phyloP scores from a whole-genome alignment of 345 rosid genomes.

The Citrus glauca region DNA sequence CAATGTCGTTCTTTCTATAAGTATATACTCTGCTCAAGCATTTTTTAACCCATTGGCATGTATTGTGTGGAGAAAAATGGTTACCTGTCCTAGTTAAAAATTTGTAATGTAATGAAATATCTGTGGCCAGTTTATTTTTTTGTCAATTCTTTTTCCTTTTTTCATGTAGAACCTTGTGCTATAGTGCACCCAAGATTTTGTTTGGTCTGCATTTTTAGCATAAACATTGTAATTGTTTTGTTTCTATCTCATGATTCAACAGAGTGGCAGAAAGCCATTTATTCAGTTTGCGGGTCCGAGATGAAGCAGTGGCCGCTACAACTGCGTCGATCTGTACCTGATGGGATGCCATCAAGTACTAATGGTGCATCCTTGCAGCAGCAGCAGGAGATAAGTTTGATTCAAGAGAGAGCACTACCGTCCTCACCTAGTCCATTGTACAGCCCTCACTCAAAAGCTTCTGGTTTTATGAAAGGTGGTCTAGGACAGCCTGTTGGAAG shows the following conservation, averaged over 20 bases:
- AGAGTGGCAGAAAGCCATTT: conserved; percentile 99
- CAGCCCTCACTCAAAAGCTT: conserved; percentile 75
- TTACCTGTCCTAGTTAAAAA: neutral
- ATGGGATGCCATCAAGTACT: conserved; percentile 64
- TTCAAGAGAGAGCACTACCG: conserved; percentile 83
- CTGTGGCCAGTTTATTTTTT: neutral
- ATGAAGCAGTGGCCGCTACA: conserved; percentile 94
- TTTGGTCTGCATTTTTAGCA: conserved; percentile 2
- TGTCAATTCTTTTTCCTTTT: neutral
- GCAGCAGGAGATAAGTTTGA: conserved; percentile 87
- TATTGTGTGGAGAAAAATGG: neutral
- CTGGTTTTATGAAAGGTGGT: conserved; percentile 85
- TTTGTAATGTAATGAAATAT: neutral
- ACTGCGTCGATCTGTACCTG: conserved; percentile 78
- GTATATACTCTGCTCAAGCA: neutral
- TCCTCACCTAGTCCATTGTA: conserved; percentile 83
- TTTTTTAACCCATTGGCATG: neutral
- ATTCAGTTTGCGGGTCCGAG: conserved; percentile 88
- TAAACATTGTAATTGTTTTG: conserved; percentile 9
- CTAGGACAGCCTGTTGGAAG: conserved; percentile 73
- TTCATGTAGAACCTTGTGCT: neutral
- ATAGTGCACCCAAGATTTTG: neutral
- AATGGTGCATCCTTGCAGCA: conserved; percentile 70
- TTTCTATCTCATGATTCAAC: conserved; percentile 26
- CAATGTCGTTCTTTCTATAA: neutral